Evolutionary conservation across 257 asterid species (phyloP), one percentile per base, ranked within the genome.

Genomic region (Parsonsia alboflavescens): DNA sequence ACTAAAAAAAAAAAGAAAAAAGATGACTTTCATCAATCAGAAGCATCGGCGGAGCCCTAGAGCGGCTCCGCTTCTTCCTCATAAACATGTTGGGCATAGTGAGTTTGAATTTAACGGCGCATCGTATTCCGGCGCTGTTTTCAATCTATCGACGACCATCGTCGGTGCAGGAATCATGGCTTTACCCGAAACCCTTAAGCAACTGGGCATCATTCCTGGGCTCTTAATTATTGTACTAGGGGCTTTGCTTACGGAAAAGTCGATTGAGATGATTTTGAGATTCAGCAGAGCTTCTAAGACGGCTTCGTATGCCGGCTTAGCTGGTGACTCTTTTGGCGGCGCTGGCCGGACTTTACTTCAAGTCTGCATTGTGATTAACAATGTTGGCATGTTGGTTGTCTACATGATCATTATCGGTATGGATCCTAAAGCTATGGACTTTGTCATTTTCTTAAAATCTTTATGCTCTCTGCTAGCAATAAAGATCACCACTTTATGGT

Each of bases 131-230:
- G 93, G 97, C 15, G 93, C 96, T 16, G 92, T 92, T 68, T 90
- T 92, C 78, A 92, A 92, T 69, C 92, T 92, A 53, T 92, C 97
- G 53, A 92, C 90, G 75, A 88, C 96, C 73, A 83, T 92, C 26
- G 97, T 92, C 72, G 96, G 96, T 16, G 96, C 97, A 64, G 96
- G 97, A 50, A 92, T 92, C 58, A 92, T 92, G 97, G 96, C 97
- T 65, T 89, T 92, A 3, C 97, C 96, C 72, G 91, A 90, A 39
- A 90, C 97, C 4, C 86, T 92, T 45, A 90, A 90, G 78, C 92
- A 92, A 72, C 86, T 90, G 66, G 97, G 97, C 15, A 82, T 71
- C 24, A 76, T 92, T 74, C 93, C 96, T 0, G 96, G 97, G 15
- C 74, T 92, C 41, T 70, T 90, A 30, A 82, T 80, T 48, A 92